A percentile compares a stretch with the other conserved stretches of the same genome.
phyloP scores from a whole-genome alignment of 352 stramenopile genomes.

The Elongisporangium anandrum region DNA sequence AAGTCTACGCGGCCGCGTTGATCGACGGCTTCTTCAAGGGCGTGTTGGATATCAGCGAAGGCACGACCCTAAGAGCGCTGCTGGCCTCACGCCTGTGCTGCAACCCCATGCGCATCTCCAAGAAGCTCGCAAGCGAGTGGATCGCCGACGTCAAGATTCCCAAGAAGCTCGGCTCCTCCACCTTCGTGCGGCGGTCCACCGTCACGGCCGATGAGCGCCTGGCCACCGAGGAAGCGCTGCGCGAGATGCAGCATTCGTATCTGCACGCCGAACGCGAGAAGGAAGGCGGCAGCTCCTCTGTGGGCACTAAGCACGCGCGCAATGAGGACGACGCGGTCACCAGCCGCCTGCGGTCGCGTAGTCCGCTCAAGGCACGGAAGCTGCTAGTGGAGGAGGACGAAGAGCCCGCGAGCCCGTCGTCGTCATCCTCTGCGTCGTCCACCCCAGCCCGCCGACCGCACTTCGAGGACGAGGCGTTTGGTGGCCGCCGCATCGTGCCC shows the following conservation, averaged over 20 bases:
- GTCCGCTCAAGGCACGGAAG: no score
- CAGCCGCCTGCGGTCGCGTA: no score
- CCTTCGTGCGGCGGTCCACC: slow-evolving; percentile 39
- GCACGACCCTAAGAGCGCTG: slow-evolving; percentile 63
- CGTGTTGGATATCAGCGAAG: slow-evolving; percentile 47
- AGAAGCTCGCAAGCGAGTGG: slow-evolving; percentile 66
- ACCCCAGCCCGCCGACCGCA: no score
- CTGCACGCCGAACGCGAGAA: slow-evolving; percentile 16
- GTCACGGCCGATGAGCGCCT: slow-evolving; percentile 27
- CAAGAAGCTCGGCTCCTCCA: slow-evolving; percentile 70
- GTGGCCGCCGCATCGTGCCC: no score
- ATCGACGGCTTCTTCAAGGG: slow-evolving; percentile 73
- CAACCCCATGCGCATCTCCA: slow-evolving; percentile 75
- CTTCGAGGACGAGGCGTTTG: no score
- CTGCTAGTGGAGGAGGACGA: no score
- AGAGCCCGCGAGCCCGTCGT: no score
- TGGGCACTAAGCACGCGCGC: slow-evolving; percentile 7
- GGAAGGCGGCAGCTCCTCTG: background rate
- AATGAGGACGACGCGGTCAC: background rate
- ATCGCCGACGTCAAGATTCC: slow-evolving; percentile 67
- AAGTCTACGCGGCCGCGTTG: slow-evolving; percentile 58
- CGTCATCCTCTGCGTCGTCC: no score
- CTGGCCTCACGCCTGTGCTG: slow-evolving; percentile 57
- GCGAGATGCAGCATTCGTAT: slow-evolving; percentile 29
- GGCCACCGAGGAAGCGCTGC: slow-evolving; percentile 32